phyloP scores from a whole-genome alignment of 352 stramenopile genomes.

The Phytophthora kernoviae region DNA sequence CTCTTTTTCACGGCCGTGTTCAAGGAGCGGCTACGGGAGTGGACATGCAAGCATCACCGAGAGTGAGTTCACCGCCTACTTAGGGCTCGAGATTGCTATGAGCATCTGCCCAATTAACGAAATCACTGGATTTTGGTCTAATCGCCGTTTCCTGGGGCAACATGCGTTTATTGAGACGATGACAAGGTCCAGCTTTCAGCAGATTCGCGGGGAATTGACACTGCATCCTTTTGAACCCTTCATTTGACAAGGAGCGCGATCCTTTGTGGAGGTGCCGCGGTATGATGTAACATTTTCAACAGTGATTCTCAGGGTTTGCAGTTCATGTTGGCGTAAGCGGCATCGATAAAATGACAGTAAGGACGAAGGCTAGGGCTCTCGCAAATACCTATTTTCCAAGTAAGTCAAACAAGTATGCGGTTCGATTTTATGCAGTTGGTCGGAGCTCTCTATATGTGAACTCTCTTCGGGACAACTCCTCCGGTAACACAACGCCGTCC shows the following conservation, averaged over 20 bases:
- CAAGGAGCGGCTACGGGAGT: no score
- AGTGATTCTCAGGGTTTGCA: constrained; percentile 5
- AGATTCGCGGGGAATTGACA: constrained; percentile 1
- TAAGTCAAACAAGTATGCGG: constrained; percentile 10
- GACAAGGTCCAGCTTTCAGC: constrained; percentile 13
- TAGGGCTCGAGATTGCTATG: constrained; percentile 17
- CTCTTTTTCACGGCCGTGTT: no score
- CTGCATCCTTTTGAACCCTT: background rate
- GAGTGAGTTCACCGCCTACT: constrained; percentile 16
- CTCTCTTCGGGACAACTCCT: constrained; percentile 1
- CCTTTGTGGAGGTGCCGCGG: constrained; percentile 3
- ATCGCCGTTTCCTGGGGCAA: constrained; percentile 5
- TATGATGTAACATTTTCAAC: constrained; percentile 11
- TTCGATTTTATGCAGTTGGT: constrained; percentile 10
- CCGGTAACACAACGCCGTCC: background rate
- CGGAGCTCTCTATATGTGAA: constrained; percentile 7
- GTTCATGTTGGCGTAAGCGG: constrained; percentile 12
- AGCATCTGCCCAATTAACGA: constrained; percentile 12
- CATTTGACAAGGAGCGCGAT: constrained; percentile 4
- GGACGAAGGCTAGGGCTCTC: constrained; percentile 1
- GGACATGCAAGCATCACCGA: no score
- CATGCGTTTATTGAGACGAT: constrained; percentile 12
- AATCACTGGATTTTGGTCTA: constrained; percentile 13
- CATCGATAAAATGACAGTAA: constrained; percentile 14
- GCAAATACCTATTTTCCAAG: constrained; percentile 1